Evolutionary conservation across 2,329 filamentous ascomycete genomes (phyloP).

Genomic region (Colletotrichum godetiae): DNA sequence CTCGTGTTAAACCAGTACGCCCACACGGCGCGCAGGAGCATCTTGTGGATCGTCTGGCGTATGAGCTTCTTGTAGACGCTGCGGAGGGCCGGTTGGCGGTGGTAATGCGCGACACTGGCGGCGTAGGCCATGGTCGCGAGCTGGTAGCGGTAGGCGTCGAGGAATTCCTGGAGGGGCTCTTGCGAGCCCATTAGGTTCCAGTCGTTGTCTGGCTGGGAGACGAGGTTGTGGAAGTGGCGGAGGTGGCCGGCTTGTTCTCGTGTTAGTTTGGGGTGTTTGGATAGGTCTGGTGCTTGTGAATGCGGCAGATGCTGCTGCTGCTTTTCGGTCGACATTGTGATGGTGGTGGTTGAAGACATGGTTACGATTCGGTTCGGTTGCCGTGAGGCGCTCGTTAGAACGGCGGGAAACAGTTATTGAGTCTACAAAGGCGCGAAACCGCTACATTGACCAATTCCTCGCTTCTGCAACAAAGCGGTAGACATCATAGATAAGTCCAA

Average conservation of each 20-base stretch:
- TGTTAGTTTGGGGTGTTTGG: conserved; percentile 34
- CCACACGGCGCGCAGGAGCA: conserved; percentile 55
- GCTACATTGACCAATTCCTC: background rate
- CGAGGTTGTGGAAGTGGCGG: conserved; percentile 50
- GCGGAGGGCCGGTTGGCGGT: conserved; percentile 49
- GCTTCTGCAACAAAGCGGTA: background rate
- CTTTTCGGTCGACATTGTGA: background rate
- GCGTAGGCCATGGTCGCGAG: conserved; percentile 54
- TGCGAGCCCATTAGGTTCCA: conserved; percentile 47
- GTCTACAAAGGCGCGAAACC: conserved; percentile 35
- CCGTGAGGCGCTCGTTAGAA: background rate
- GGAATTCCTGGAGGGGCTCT: conserved; percentile 51
- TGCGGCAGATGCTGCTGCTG: too few relatives aligned
- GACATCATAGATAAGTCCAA: background rate
- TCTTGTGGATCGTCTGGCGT: conserved; percentile 50
- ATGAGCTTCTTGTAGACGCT: conserved; percentile 48
- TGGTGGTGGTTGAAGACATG: background rate
- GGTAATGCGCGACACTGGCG: conserved; percentile 49
- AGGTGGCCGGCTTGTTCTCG: conserved; percentile 46
- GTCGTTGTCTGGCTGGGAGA: conserved; percentile 41
- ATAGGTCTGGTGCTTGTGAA: conserved; percentile 8
- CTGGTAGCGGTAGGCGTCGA: conserved; percentile 51
- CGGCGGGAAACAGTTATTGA: background rate
- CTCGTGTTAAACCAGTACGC: conserved; percentile 54
- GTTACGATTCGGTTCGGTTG: background rate